Conservation (phyloP, 1,139 yeast species). For the Suhomyces panamericanus region DNA sequence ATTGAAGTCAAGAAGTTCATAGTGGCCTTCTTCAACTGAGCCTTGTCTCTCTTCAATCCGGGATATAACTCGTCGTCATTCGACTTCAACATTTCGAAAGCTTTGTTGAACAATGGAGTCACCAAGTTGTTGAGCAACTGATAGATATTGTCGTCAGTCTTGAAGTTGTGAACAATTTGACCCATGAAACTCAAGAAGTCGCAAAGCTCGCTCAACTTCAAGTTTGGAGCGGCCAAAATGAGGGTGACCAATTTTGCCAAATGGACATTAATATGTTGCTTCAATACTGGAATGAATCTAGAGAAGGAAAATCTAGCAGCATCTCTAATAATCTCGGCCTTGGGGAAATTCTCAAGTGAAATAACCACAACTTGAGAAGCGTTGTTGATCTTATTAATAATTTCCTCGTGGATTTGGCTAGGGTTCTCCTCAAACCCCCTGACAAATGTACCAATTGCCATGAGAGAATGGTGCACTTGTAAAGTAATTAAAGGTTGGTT, state of each 20-base stretch:
- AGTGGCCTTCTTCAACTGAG: conserved; percentile 65
- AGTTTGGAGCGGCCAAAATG: conserved; percentile 65
- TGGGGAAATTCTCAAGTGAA: conserved; percentile 73
- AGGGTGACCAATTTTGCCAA: conserved; percentile 73
- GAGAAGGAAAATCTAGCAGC: conserved; percentile 87
- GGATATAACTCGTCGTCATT: conserved; percentile 29
- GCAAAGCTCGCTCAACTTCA: conserved; percentile 64
- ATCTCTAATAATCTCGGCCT: conserved; percentile 72
- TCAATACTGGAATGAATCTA: conserved; percentile 74
- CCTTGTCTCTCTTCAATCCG: conserved; percentile 59
- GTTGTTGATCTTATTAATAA: conserved; percentile 58
- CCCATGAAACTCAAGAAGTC: conserved; percentile 87
- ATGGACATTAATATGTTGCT: conserved; percentile 48
- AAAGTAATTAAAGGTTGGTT: conserved; percentile 50
- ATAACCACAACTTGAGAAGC: conserved; percentile 84
- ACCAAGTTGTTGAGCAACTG: conserved; percentile 71
- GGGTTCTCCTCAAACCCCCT: conserved; percentile 68
- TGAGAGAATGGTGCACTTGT: conserved; percentile 81
- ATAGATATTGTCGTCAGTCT: conserved; percentile 65
- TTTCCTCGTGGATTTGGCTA: conserved; percentile 28
- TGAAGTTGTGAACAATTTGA: conserved; percentile 80
- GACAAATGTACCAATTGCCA: conserved; percentile 88
- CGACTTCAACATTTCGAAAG: conserved; percentile 52
- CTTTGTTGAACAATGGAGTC: conserved; percentile 69
- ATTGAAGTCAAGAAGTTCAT: conserved; percentile 68